Evolutionary conservation across 768 basidiomycete genomes (phyloP).

Genomic region (Tulasnella sp.): DNA sequence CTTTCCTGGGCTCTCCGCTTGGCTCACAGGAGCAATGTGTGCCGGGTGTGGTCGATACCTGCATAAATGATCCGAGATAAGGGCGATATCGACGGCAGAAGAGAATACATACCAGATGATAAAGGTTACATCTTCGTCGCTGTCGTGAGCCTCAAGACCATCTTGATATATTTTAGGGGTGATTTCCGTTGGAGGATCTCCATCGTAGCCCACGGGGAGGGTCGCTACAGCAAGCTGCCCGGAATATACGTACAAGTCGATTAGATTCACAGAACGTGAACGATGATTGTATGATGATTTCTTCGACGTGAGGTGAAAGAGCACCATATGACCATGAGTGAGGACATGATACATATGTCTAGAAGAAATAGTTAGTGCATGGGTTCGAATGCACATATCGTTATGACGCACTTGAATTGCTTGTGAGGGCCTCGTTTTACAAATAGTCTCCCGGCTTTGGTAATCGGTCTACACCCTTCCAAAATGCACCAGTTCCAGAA

Average conservation of each 20-base stretch:
- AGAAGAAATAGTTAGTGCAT: neutral
- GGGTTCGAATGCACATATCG: neutral
- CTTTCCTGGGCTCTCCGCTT: neutral
- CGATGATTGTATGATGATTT: constrained; percentile 46
- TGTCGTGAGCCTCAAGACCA: constrained; percentile 77
- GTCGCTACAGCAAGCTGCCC: constrained; percentile 65
- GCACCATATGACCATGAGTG: constrained; percentile 58
- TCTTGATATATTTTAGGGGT: constrained; percentile 74
- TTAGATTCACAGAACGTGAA: constrained; percentile 43
- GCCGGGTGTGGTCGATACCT: constrained; percentile 20
- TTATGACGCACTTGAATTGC: constrained; percentile 56
- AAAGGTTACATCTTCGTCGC: constrained; percentile 79
- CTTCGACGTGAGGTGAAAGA: constrained; percentile 51
- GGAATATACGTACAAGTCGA: constrained; percentile 76
- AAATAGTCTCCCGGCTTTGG: constrained; percentile 61
- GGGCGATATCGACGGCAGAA: neutral
- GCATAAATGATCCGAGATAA: neutral
- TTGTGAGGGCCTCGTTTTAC: constrained; percentile 57
- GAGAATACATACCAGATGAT: constrained; percentile 48
- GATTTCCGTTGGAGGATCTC: neutral
- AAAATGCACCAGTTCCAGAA: constrained; percentile 84
- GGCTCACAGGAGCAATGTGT: neutral
- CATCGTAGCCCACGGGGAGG: constrained; percentile 29
- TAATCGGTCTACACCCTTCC: constrained; percentile 62
- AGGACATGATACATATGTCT: constrained; percentile 66